Evolutionary conservation across 2,329 filamentous ascomycete genomes (phyloP), one percentile per base, ranked within the genome.

Genomic region (Salinomyces thailandicus): DNA sequence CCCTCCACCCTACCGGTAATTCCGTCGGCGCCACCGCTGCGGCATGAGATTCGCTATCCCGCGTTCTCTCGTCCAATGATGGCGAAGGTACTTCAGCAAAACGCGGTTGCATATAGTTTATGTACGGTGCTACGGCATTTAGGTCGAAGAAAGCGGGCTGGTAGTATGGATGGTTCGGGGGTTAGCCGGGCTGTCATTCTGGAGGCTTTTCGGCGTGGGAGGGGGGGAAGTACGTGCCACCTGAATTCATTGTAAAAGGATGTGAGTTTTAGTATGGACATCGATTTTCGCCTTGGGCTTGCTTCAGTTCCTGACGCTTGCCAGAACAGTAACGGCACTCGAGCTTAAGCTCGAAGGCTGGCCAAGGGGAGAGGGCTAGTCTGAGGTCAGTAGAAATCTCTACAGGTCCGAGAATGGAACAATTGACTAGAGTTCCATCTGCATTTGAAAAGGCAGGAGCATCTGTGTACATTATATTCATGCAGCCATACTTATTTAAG

Each of bases 401-500:
- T 7, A n/a, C 20, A n/a, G n/a, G n/a, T 24, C 20, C n/a, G 20
- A n/a, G 7, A 24, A n/a, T n/a, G 20, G n/a, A 24, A 24, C 7
- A 43, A 11, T n/a, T n/a, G 44, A 54, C 52, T 38, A 3, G 43
- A 37, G 35, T 53, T 46, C 29, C 44, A 53, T 4, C 49, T 50
- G 36, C 52, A 55, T 30, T 57, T 57, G 29, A 45, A 51, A 2
- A 52, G 51, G 40, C 53, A 57, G 2, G 35, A 13, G 37, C 22
- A 34, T 55, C 51, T 14, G 42, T 24, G 31, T 55, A 57, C 12
- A 26, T 46, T n/a, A 52, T 47, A 36, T 57, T 52, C 1, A 51
- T 54, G 35, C 53, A 57, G n/a, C 51, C 53, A 37, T 57, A 55
- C 35, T 55, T 48, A 22, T 55, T 55, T 8, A 44, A 13, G 30